Evolutionary conservation across 2,329 filamentous ascomycete genomes (phyloP), one percentile per base, ranked within the genome.

Genomic region (Trichothecium sympodiale): DNA sequence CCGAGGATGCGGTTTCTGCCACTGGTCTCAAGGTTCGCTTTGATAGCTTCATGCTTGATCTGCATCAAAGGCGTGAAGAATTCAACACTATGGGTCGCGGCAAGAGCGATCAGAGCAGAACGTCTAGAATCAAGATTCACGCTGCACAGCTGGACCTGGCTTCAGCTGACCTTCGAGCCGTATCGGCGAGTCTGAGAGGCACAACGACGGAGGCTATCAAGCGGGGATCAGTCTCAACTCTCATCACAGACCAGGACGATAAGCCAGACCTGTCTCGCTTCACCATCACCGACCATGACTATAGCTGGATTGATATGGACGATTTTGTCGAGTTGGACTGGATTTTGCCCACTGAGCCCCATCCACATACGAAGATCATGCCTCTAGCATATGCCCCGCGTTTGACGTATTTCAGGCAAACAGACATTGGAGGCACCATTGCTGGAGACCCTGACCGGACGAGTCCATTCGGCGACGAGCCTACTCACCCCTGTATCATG

Each of bases 291-390:
- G 91, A 98, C 54, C 84, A 93, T 37, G 91, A 98, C 51, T 79
- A 87, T 46, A 87, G 81, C 37, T 98, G 91, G 91, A 88, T 98
- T 43, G 91, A 98, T 51, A 96, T 98, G 87, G 91, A 98, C 53
- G 91, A 98, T 54, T 98, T 98, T 58, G 88, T 98, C 20, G 91
- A 98, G 56, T 65, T 98, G 16, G 93, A 95, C 54, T 96, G 89
- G 89, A 88, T 94, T 36, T 61, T 95, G 17, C 89, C 89, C 1
- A 82, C 85, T 12, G 85, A 94, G 51, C 77, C 82, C 23, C 93
- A 94, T 45, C 88, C 89, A 1, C 82, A 93, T 46, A 96, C 89
- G 1, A 88, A 91, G 56, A 98, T 98, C 31, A 61, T 98, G 36
- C 93, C 93, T 0, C 70, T 98, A 8, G 88, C 84, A 0, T 96